Conservation (phyloP, 108 stramenopile genomes). For the Cyclotella choctawhatcheeana region DNA sequence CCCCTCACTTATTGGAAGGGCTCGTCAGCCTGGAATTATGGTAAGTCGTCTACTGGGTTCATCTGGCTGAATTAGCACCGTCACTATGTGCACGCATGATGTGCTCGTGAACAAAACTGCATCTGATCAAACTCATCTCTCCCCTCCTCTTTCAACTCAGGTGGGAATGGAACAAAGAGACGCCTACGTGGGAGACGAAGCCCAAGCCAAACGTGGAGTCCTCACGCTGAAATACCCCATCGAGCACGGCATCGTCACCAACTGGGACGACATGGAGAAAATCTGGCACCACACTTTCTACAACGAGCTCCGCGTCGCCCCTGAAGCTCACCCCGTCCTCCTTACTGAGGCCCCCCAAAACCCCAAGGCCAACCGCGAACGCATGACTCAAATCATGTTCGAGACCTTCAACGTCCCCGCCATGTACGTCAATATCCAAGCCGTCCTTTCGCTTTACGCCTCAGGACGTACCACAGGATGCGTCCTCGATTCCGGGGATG, state of each 20-base stretch:
- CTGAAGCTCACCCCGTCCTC: constrained; percentile 98
- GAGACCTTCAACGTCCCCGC: constrained; percentile 99
- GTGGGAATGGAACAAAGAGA: constrained; percentile 99
- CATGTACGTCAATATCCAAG: constrained; percentile 99
- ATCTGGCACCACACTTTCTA: constrained; percentile 99
- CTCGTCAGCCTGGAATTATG: constrained; percentile 98
- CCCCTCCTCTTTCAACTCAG: constrained; percentile 9
- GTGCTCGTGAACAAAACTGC: not conserved
- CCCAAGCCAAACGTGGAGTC: constrained; percentile 97
- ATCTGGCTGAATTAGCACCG: no score
- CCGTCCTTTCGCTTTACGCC: constrained; percentile 95
- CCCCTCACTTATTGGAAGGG: constrained; percentile 96
- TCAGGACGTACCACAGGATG: constrained; percentile 96
- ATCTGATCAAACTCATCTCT: not conserved
- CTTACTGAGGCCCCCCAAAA: constrained; percentile 99
- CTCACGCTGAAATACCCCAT: constrained; percentile 99
- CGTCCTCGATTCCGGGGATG: constrained; percentile 94
- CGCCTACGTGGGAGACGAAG: constrained; percentile 99
- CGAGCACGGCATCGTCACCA: constrained; percentile 98
- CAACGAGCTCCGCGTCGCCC: constrained; percentile 95
- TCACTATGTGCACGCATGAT: not conserved
- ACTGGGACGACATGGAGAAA: constrained; percentile 99
- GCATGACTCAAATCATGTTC: constrained; percentile 99
- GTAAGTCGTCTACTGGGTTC: no score
- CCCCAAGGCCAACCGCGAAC: constrained; percentile 99